A percentile compares a stretch with the other conserved stretches of the same genome.
phyloP scores from a whole-genome alignment of 495 filamentous ascomycete genomes.

The Hypoxylon trugodes region DNA sequence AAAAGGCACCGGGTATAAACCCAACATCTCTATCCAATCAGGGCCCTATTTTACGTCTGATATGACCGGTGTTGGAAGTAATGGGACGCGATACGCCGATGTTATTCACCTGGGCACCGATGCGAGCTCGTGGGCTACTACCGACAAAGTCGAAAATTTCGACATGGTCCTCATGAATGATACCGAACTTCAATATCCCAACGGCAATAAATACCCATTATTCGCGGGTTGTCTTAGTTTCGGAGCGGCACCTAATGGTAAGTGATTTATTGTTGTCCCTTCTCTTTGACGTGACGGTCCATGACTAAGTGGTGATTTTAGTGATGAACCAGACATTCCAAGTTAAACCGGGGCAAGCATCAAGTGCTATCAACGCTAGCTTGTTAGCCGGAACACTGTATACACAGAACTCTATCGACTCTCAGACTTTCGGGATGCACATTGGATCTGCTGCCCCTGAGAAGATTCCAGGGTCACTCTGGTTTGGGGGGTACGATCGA shows the following conservation, averaged over 20 bases:
- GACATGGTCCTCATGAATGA: constrained; percentile 21
- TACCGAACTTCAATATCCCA: constrained; percentile 14
- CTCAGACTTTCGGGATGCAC: constrained; percentile 30
- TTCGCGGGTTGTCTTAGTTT: constrained; percentile 29
- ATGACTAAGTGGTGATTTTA: too few relatives aligned
- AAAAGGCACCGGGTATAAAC: neutral
- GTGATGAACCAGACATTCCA: constrained; percentile 19
- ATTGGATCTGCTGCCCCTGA: constrained; percentile 15
- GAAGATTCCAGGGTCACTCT: constrained; percentile 12
- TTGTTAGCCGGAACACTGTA: constrained; percentile 16
- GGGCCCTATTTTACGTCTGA: neutral
- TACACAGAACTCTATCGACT: constrained; percentile 13
- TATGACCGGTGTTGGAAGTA: neutral
- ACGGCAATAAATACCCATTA: constrained; percentile 11
- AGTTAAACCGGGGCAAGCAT: neutral
- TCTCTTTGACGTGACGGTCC: too few relatives aligned
- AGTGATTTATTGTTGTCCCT: neutral
- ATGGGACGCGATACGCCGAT: constrained; percentile 6
- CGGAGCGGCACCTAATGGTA: constrained; percentile 14
- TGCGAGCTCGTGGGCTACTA: constrained; percentile 5
- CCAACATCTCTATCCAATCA: neutral
- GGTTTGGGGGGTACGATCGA: constrained; percentile 26
- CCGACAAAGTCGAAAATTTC: constrained; percentile 4
- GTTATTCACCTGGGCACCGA: constrained; percentile 3
- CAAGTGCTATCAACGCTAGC: constrained; percentile 17